Percentiles rank a stretch among this genome's conserved stretches.
These are phyloP conservation scores for Termitomyces sp. DNA, from an alignment of 768 basidiomycete species.

Conservation along the genomic window DNA sequence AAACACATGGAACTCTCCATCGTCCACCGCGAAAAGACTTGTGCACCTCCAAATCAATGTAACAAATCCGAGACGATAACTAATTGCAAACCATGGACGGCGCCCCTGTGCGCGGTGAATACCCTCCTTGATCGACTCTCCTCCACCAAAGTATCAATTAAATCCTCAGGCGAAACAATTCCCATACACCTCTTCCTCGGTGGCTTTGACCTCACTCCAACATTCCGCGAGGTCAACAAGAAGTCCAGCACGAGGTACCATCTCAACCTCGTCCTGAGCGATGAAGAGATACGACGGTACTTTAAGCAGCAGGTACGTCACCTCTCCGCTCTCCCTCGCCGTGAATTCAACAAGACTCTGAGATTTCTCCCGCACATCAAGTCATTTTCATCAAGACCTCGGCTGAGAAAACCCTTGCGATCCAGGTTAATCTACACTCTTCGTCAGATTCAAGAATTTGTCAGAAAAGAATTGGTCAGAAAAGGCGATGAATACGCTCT, in stretches of 20 bases:
- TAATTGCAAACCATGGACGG: conserved; percentile 99
- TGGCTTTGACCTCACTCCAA: conserved; percentile 97
- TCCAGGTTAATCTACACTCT: too few species aligned
- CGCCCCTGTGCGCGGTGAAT: conserved; percentile 88
- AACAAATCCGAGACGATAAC: conserved; percentile 99
- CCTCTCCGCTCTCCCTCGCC: not conserved
- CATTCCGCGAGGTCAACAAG: conserved; percentile 99
- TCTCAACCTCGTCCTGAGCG: conserved; percentile 94
- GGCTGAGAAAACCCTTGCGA: too few species aligned
- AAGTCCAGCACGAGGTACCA: conserved; percentile 98
- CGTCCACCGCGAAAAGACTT: conserved; percentile 96
- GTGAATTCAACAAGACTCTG: not conserved
- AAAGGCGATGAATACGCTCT: too few species aligned
- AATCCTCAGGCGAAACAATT: conserved; percentile 82
- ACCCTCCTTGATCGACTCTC: not conserved
- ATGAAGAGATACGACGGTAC: conserved; percentile 96
- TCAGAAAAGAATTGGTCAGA: too few species aligned
- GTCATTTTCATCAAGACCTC: too few species aligned
- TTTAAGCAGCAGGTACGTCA: conserved; percentile 88
- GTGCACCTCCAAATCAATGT: conserved; percentile 97
- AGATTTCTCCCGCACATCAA: too few species aligned
- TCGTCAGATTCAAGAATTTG: too few species aligned
- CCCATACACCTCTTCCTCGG: conserved; percentile 97
- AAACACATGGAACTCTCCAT: conserved; percentile 99
- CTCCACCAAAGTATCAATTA: not conserved